Conservation (phyloP, 1,284 basidiomycete species). For the Paramarasmius palmivorus region DNA sequence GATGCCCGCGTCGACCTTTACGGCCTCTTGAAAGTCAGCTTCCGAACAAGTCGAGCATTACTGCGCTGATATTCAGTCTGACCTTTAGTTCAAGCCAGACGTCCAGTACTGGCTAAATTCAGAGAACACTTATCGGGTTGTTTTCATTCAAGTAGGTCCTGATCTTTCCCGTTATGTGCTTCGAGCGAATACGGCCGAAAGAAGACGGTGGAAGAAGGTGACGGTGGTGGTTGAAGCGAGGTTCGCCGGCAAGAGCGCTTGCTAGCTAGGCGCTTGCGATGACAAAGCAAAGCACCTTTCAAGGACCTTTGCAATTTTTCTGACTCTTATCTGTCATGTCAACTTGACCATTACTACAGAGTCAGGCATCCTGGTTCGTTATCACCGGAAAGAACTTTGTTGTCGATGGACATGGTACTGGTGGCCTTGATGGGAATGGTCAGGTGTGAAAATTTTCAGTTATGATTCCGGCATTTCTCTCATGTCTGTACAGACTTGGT, state of each 20-base stretch:
- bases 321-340: neutral
- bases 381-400: conserved; percentile 59
- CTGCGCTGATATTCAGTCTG: neutral
- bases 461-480: too few species aligned
- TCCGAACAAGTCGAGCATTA: neutral
- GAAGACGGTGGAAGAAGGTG: neutral
- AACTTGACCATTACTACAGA: conserved; percentile 27
- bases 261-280: neutral
- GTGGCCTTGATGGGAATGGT: conserved; percentile 68
- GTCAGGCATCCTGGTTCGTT: conserved; percentile 68
- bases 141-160: conserved; percentile 55
- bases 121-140: conserved; percentile 57
- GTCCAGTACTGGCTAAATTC: conserved; percentile 62
- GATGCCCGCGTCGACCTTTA: conserved; percentile 52
- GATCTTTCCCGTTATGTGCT: neutral
- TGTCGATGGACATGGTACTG: conserved; percentile 58
- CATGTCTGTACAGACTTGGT: conserved; percentile 38
- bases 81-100: conserved; percentile 53
- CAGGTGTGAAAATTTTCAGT: conserved; percentile 30
- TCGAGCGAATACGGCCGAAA: neutral
- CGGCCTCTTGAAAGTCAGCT: conserved; percentile 52
- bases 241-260: too few species aligned
- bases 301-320: neutral
- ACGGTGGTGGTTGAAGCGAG: neutral
- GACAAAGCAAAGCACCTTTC: neutral